Base-by-base conservation (phyloP, 2,329 filamentous ascomycete species). In the Ilyonectria mors-panacis region DNA sequence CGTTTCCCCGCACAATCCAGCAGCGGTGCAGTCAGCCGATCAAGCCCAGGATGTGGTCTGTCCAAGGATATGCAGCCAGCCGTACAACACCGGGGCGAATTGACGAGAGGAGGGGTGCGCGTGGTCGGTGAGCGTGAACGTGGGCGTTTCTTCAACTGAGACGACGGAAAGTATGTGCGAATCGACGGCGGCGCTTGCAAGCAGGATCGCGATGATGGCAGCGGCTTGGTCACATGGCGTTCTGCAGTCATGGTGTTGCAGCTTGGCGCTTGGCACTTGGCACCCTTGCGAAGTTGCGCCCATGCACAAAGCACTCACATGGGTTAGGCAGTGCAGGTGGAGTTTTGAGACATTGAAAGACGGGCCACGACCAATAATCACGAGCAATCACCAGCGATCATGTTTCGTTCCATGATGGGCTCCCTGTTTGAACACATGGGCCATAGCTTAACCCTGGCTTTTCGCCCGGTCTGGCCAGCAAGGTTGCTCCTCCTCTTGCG, bases 151-250 rank as follows among this genome's bases (percentile, higher is more conserved):
- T 39, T 17, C 12, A 39, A 39, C 37, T 17, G 13, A 15, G 13
- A 6, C 12, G 12, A 39, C 13, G 39, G 5, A 42, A n/a, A 42
- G 15, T 5, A 13, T 6, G 23, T 48, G 45, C 45, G 23, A 48
- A 48, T 48, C 12, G 8, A 21, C 6, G 44, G 8, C 9, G 37
- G 8, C 26, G 26, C 26, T 26, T 35, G 39, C 17, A 28, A 35
- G 17, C 12, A 30, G 28, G 28, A 53, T 53, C 23, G n/a, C 23
- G 2, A 35, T 30, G 30, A 56, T 62, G 48, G 39, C 21, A 48
- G 42, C 30, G 59, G 30, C 42, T 30, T 45, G 23, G 12, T 63
- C 59, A 63, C 59, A 63, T 63, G 59, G 59, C 51, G 12, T n/a
- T n/a, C 44, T 56, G 45, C 51, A 33, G 59, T 26, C 44, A 44